Percentiles rank a stretch among this genome's conserved stretches.
Conservation (phyloP, 768 basidiomycete species). For the Coprinellus micaceus region DNA sequence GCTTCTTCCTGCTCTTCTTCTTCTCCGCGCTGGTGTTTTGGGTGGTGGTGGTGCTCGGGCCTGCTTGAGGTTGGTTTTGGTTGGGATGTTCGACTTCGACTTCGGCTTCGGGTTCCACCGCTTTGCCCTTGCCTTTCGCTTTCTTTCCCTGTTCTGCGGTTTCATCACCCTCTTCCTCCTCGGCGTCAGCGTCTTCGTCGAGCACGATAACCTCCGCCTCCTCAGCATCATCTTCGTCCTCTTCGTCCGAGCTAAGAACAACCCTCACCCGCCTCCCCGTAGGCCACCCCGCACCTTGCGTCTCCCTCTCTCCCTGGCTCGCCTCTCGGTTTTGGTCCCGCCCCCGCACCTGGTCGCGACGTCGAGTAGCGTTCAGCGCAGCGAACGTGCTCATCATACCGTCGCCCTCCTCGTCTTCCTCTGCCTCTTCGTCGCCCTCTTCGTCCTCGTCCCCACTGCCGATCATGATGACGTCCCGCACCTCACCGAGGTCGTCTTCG, state of each 20-base stretch:
- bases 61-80: too few species aligned
- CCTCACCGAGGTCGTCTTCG: too few species aligned
- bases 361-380: too few species aligned
- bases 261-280: slow-evolving; percentile 10
- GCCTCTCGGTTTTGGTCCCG: too few species aligned
- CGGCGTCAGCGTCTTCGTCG: background rate
- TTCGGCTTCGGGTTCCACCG: too few species aligned
- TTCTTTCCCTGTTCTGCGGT: background rate
- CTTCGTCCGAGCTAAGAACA: slow-evolving; percentile 30
- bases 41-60: too few species aligned
- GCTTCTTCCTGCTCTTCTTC: slow-evolving; percentile 43
- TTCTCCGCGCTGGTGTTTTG: too few species aligned
- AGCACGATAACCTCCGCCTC: background rate
- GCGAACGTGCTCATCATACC: too few species aligned
- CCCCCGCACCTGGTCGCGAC: too few species aligned
- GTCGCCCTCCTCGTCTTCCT: background rate
- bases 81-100: too few species aligned
- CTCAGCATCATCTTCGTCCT: slow-evolving; percentile 7
- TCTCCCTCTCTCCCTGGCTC: too few species aligned
- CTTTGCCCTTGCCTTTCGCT: background rate
- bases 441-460: background rate
- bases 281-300: too few species aligned
- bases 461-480: background rate
- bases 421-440: slow-evolving; percentile 15
- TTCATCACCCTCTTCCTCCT: background rate